Evolutionary conservation across 768 basidiomycete genomes (phyloP).

Genomic region (Termitomyces sp.): DNA sequence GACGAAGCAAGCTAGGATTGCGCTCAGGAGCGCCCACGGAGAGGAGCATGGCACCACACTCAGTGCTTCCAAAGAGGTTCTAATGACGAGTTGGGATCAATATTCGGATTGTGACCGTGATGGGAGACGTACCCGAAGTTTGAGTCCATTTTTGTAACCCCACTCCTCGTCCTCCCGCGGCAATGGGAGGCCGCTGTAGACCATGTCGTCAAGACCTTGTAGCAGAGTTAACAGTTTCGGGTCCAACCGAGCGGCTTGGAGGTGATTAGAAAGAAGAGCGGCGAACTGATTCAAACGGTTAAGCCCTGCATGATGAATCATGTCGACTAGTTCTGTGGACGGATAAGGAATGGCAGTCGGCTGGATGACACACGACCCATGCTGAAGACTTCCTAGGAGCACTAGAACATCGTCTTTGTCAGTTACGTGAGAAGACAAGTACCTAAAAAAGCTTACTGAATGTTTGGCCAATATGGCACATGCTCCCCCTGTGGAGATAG

Average conservation of each 20-base stretch:
- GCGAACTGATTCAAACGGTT: slow-evolving; percentile 78
- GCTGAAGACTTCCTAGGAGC: slow-evolving; percentile 68
- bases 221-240: slow-evolving; percentile 59
- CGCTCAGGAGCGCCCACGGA: slow-evolving; percentile 51
- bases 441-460: slow-evolving; percentile 51
- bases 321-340: slow-evolving; percentile 65
- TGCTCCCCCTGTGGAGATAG: slow-evolving; percentile 57
- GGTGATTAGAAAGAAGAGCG: slow-evolving; percentile 61
- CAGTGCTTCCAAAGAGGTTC: slow-evolving; percentile 83
- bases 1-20: slow-evolving; percentile 48
- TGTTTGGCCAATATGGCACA: slow-evolving; percentile 79
- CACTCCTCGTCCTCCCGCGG: slow-evolving; percentile 70
- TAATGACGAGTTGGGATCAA: slow-evolving; percentile 28
- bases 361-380: slow-evolving; percentile 70
- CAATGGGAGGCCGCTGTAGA: slow-evolving; percentile 64
- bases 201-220: slow-evolving; percentile 53
- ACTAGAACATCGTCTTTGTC: slow-evolving; percentile 35
- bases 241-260: slow-evolving; percentile 36
- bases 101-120: slow-evolving; percentile 11
- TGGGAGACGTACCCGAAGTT: slow-evolving; percentile 48
- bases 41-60: slow-evolving; percentile 70
- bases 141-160: slow-evolving; percentile 61
- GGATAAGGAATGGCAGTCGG: slow-evolving; percentile 64
- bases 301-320: slow-evolving; percentile 63
- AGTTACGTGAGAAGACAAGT: slow-evolving; percentile 17